Conservation (phyloP, 192 early-diverging fungal species). For the Hyaloraphidium curvatum region DNA sequence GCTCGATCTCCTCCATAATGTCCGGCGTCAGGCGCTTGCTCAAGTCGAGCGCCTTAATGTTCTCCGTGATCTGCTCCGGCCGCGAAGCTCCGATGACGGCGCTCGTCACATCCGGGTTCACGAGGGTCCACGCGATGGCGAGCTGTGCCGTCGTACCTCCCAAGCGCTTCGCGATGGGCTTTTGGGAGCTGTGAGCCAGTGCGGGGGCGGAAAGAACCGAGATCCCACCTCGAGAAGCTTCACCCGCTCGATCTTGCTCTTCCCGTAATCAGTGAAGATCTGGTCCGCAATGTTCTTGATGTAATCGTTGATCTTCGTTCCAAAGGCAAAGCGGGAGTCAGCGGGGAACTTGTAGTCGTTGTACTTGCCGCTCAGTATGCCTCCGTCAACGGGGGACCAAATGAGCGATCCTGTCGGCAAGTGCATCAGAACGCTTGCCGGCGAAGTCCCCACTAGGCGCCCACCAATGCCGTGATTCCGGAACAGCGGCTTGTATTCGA, state of each 20-base stretch:
- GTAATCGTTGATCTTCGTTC: slow-evolving; percentile 34
- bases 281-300: slow-evolving; percentile 33
- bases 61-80: slow-evolving; percentile 50
- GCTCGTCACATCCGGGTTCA: slow-evolving; percentile 33
- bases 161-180: slow-evolving; percentile 34
- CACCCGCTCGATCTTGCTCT: slow-evolving; percentile 43
- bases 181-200: background rate
- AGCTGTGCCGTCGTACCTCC: slow-evolving; percentile 41
- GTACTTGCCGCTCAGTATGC: slow-evolving; percentile 51
- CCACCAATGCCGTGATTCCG: slow-evolving; percentile 44
- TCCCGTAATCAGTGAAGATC: slow-evolving; percentile 39
- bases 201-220: background rate
- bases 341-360: slow-evolving; percentile 36
- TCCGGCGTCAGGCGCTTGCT: slow-evolving; percentile 42
- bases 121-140: slow-evolving; percentile 51
- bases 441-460: too few relatives aligned
- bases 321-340: slow-evolving; percentile 41
- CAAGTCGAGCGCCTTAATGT: slow-evolving; percentile 38
- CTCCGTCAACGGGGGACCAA: background rate
- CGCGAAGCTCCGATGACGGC: slow-evolving; percentile 46
- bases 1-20: slow-evolving; percentile 39
- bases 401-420: background rate
- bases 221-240: slow-evolving; percentile 24
- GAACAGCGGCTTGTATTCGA: slow-evolving; percentile 51
- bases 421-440: background rate